phyloP scores from a whole-genome alignment of 768 basidiomycete genomes.

The Rhodotorula kratochvilovae region DNA sequence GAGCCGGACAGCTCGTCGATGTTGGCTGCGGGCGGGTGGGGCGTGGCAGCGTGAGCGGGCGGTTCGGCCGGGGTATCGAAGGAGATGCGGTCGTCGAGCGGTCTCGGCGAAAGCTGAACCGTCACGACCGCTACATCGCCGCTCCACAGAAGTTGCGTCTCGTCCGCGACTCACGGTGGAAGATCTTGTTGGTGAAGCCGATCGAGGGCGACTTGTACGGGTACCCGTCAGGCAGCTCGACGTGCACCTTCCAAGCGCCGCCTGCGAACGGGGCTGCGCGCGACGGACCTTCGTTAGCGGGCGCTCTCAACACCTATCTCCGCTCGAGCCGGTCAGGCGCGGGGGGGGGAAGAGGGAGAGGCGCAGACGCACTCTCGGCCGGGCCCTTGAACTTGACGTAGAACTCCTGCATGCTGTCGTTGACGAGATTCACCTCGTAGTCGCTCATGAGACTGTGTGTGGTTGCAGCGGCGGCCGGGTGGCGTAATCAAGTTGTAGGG shows the following conservation, averaged over 20 bases:
- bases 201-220: conserved; percentile 99
- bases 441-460: conserved; percentile 88
- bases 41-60: background rate
- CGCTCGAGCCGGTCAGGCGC: too few species aligned
- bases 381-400: conserved; percentile 94
- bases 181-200: conserved; percentile 99
- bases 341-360: too few species aligned
- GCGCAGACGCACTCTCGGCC: conserved; percentile 68
- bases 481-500: too few species aligned
- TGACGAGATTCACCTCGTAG: conserved; percentile 93
- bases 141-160: too few species aligned
- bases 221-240: conserved; percentile 96
- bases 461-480: too few species aligned
- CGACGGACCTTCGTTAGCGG: too few species aligned
- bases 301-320: too few species aligned
- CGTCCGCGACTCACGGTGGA: conserved; percentile 43
- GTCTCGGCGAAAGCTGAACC: too few species aligned
- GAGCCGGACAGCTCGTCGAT: conserved; percentile 98
- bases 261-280: conserved; percentile 84
- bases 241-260: conserved; percentile 99
- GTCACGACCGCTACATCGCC: too few species aligned
- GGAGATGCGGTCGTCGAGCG: too few species aligned
- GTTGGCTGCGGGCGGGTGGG: conserved; percentile 54
- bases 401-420: conserved; percentile 99
- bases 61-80: too few species aligned